Evolutionary conservation across 2,329 filamentous ascomycete species (phyloP).

Genomic region (Xylaria sp.): DNA sequence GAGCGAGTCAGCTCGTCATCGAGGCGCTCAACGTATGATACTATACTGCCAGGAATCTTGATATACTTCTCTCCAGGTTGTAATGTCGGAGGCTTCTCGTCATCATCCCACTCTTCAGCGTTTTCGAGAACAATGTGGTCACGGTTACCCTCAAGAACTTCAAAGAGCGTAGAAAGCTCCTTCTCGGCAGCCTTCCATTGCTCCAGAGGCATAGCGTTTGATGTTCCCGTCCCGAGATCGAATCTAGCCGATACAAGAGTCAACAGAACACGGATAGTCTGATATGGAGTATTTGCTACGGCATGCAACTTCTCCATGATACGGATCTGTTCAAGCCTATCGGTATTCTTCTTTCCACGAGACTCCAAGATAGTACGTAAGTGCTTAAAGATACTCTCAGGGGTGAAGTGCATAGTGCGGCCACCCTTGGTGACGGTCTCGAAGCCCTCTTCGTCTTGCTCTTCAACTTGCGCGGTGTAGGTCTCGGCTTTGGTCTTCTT

Average conservation of each 20-base stretch:
- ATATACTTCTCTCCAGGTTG: conserved; percentile 81
- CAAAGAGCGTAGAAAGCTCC: conserved; percentile 82
- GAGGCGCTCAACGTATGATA: conserved; percentile 93
- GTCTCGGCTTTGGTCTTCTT: conserved; percentile 65
- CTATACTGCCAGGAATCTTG: conserved; percentile 91
- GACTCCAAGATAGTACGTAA: conserved; percentile 93
- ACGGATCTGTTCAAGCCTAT: conserved; percentile 92
- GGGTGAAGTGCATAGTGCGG: conserved; percentile 89
- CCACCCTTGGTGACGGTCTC: conserved; percentile 89
- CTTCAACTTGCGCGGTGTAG: conserved; percentile 63
- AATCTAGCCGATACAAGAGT: conserved; percentile 94
- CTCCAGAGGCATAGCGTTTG: conserved; percentile 87
- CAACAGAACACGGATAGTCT: conserved; percentile 90
- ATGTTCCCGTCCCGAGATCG: conserved; percentile 83
- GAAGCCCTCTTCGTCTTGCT: conserved; percentile 86
- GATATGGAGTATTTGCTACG: conserved; percentile 90
- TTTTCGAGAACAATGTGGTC: conserved; percentile 89
- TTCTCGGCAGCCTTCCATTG: conserved; percentile 96
- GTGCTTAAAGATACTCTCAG: conserved; percentile 98
- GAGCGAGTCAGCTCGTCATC: conserved; percentile 98
- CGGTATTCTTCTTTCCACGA: conserved; percentile 98
- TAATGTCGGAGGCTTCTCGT: conserved; percentile 88
- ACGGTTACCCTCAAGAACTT: conserved; percentile 80
- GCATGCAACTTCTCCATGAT: conserved; percentile 96
- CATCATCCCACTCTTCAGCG: conserved; percentile 98